Base-by-base conservation (phyloP, 2,329 filamentous ascomycete genomes). In the Botrytis pseudocinerea region DNA sequence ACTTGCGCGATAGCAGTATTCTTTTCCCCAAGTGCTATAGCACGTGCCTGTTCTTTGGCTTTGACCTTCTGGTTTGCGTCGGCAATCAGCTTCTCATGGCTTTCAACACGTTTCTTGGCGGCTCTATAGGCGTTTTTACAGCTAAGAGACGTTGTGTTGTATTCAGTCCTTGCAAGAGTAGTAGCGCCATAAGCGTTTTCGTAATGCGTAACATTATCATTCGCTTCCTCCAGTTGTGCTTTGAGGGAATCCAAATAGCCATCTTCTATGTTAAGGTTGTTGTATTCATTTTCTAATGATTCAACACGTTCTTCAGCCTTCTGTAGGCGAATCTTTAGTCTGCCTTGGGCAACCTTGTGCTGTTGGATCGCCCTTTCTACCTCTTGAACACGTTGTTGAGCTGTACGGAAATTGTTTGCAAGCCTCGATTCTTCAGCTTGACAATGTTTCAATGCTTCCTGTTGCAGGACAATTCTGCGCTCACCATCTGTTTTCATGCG, bases 401-500 rank as follows among this genome's bases (percentile, higher is more conserved):
- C 81, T 71, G 87, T 68, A 35, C 72, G 71, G 48, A 60, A 63
- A 25, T 74, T 60, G 4, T 70, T 73, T 60, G 79, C 85, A 8
- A 91, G 81, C 1, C 86, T 84, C 4, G 82, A 81, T 64, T 90
- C 80, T 73, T 92, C 89, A 9, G 82, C 80, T 70, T 87, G 85
- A 4, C 92, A 84, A 54, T 89, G 86, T 40, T 85, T 82, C 4
- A 89, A 75, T 6, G 83, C 82, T 40, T 89, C 85, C 73, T 83
- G 83, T 62, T 87, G 85, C 22, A 87, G 82, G 10, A 81, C 79
- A 59, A 95, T 87, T 78, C 93, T 92, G 28, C 87, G 88, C 73
- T 89, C 91, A 40, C 89, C 85, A 79, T 97, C 93, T 0, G 92
- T 91, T 79, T 91, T 92, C 90, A 97, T 97, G n/a, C 94, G 89